Base-by-base conservation (phyloP, 1,284 basidiomycete genomes). In the Ceratobasidium sp. region DNA sequence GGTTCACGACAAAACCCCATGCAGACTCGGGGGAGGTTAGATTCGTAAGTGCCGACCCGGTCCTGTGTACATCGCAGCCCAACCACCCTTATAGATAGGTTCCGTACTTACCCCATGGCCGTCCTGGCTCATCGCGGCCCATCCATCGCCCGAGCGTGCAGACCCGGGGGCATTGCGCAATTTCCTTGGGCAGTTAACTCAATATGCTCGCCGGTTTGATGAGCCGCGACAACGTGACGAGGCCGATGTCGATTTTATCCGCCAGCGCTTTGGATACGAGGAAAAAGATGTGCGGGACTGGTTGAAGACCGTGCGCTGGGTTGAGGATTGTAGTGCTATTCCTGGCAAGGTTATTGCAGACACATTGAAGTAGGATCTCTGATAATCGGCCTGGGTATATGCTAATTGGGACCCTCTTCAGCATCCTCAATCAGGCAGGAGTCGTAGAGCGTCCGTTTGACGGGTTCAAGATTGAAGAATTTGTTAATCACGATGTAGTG, bases 1-100 rank as follows among this genome's bases (percentile, higher is more conserved):
- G 85, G 85, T 98, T 98, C 85, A 99, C 97, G 1, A 98, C 97
- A 20, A 99, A 98, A 84, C 97, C 97, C 0, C 98, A 90, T 82
- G 90, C 89, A 18, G 95, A 97, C 83, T 88, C 88, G 18, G 94
- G 94, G 41, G 91, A 96, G 84, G 94, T 93, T 65, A 90, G 93
- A 60, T 96, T 96, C 82, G 93, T 94, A 82, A 80, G 92, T 89
- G 14, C 27, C 7, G 20, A 2, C 41, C 41, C 7, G 14, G 8
- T 12, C 41, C 7, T 44, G 41, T 44, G 14, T 44, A 44, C 41
- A 12, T 44, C 41, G 41, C 2, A 2, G 41, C 10, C 41, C 14
- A 44, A 44, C 10, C 41, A 8, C 10, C 41, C 10, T 10, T 68
- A 52, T 84, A 96, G 92, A 95, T 97, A 80, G 95, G 94, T 20